phyloP scores from a whole-genome alignment of 2,329 filamentous ascomycete species.

The Emmonsiellopsis sp. region DNA sequence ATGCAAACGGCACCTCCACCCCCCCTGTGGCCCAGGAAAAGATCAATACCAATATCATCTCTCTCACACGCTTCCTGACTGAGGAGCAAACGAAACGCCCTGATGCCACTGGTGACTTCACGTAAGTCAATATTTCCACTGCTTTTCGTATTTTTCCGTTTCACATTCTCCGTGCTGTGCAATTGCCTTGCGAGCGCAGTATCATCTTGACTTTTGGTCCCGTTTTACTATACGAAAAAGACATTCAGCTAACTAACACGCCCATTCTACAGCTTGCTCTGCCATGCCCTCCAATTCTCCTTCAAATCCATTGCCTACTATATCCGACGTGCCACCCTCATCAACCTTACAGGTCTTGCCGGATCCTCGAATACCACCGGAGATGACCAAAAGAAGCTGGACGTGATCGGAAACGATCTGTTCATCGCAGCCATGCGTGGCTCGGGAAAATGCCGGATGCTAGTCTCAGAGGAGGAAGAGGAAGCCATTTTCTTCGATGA shows the following conservation, averaged over 20 bases:
- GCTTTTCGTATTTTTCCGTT: not conserved
- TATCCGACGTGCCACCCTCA: conserved; percentile 88
- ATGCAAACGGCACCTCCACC: conserved; percentile 34
- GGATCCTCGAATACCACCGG: conserved; percentile 92
- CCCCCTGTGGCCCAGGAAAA: conserved; percentile 57
- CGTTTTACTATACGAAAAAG: conserved; percentile 5
- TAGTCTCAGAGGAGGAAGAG: conserved; percentile 98
- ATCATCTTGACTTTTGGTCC: not conserved
- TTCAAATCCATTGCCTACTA: conserved; percentile 99
- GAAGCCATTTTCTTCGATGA: conserved; percentile 78
- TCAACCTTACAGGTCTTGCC: conserved; percentile 90
- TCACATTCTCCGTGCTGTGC: not conserved
- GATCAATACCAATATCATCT: conserved; percentile 94
- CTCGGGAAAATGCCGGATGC: conserved; percentile 76
- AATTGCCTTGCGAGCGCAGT: not conserved
- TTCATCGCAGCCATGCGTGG: conserved; percentile 94
- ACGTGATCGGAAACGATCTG: conserved; percentile 96
- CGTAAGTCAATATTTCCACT: conserved; percentile 48
- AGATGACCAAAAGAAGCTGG: conserved; percentile 98
- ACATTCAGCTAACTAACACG: not conserved
- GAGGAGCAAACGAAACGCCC: conserved; percentile 91
- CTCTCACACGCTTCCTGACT: conserved; percentile 87
- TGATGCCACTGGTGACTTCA: conserved; percentile 97
- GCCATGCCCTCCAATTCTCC: conserved; percentile 95
- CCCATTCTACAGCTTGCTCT: conserved; percentile 59